Base-by-base conservation (phyloP, 805 yeast genomes). In the Saturnispora besseyi region DNA sequence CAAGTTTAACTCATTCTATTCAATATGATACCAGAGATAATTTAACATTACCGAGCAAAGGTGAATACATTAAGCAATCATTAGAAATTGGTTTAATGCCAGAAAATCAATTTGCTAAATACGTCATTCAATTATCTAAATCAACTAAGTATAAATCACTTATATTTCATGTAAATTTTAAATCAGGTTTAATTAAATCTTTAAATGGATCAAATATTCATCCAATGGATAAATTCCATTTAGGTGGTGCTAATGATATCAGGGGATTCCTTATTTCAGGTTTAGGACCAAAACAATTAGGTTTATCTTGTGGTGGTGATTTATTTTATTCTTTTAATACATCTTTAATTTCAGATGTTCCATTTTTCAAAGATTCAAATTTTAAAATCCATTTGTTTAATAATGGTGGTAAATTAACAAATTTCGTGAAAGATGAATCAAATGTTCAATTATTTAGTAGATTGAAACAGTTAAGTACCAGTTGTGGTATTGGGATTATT, bases 201-300 rank as follows among this genome's bases (percentile, higher is more conserved):
- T 36, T 61, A 5, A 26, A 45, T 15, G 52, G 50, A 9, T 52
- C 54, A 22, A 53, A 53, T 3, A 54, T 70, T 12, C 71, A 66
- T 55, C 63, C 78, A 7, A 66, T 78, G 64, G 83, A 78, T 59
- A 63, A 79, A 43, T 78, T 77, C 51, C 75, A 71, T 56, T 64
- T 73, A 3, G 83, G 83, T n/a, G 83, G 83, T 2, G 77, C 83
- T 11, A 78, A 77, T 55, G 82, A 78, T 53, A 71, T 78, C 8
- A 66, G 82, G 41, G 74, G 81, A 1, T 78, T 77, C 55, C 60
- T 65, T 10, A 57, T 76, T 51, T 72, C 77, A 41, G 81, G 82
- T 1, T 55, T 78, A 41, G 82, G 83, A 0, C 82, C 82, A 2
- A 78, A 76, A 55, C 70, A 71, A 45, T 69, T 67, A 64, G 73